phyloP scores from a whole-genome alignment of 2,329 filamentous ascomycete species.

The Pyrenochaeta sp. region DNA sequence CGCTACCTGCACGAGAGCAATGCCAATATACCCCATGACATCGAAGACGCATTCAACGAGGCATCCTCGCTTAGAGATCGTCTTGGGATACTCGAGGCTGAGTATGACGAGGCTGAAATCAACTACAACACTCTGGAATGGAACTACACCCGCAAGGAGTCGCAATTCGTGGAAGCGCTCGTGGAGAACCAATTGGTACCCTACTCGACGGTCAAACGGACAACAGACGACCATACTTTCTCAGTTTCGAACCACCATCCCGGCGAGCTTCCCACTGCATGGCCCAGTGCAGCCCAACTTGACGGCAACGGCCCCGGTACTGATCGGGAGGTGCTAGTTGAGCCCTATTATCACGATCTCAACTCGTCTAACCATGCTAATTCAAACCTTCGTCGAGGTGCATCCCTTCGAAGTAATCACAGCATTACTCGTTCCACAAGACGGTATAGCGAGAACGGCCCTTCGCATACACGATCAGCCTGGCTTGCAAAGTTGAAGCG shows the following conservation, averaged over 20 bases:
- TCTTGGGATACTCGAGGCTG: background rate
- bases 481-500: background rate
- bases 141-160: conserved; percentile 14
- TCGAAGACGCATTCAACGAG: background rate
- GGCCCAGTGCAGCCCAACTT: background rate
- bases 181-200: background rate
- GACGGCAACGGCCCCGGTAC: too few species aligned
- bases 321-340: background rate
- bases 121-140: conserved; percentile 12
- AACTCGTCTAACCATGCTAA: background rate
- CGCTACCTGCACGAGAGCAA: background rate
- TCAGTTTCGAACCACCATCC: background rate
- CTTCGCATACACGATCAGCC: background rate
- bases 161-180: conserved; percentile 8
- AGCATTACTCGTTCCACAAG: background rate
- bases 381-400: background rate
- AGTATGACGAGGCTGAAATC: conserved; percentile 11
- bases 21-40: background rate
- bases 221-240: background rate
- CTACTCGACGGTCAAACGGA: background rate
- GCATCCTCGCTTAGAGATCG: conserved; percentile 8
- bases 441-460: background rate
- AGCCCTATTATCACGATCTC: background rate
- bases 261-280: background rate
- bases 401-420: background rate